phyloP scores from a whole-genome alignment of 1,284 basidiomycete genomes.

The Ceratobasidium sp. region DNA sequence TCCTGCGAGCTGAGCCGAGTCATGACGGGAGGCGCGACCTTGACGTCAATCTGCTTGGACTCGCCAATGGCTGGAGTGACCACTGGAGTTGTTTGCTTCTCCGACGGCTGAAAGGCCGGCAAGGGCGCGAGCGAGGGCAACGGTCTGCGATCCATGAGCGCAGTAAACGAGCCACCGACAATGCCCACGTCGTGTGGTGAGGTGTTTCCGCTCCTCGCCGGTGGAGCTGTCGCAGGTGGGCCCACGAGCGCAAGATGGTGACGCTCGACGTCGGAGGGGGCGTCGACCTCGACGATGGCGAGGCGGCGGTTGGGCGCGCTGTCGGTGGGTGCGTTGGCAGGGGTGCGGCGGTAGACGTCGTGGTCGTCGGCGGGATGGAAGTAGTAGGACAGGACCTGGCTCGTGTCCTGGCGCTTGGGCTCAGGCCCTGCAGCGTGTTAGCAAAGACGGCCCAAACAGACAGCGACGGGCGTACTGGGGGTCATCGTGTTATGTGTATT shows the following conservation, averaged over 20 bases:
- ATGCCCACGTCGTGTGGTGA: conserved; percentile 37
- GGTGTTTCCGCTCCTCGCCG: not conserved
- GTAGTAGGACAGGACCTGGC: conserved; percentile 24
- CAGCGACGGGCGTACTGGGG: not conserved
- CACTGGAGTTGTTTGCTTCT: conserved; percentile 4
- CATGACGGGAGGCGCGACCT: conserved; percentile 40
- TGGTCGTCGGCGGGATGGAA: conserved; percentile 9
- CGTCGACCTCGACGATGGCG: conserved; percentile 42
- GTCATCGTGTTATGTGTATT: too few species aligned
- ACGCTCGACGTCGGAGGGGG: conserved; percentile 16
- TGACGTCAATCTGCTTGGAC: conserved; percentile 37
- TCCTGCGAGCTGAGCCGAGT: conserved; percentile 30
- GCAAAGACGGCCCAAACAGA: not conserved
- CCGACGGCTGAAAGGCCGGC: not conserved
- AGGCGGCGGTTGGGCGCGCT: conserved; percentile 42
- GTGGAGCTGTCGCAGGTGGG: conserved; percentile 39
- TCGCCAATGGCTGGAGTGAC: conserved; percentile 39
- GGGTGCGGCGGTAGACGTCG: conserved; percentile 2
- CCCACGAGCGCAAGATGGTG: conserved; percentile 41
- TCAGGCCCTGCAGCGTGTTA: conserved; percentile 14
- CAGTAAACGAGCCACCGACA: conserved; percentile 31
- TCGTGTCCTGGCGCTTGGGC: conserved; percentile 30
- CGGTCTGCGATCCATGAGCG: not conserved
- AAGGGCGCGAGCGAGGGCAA: not conserved
- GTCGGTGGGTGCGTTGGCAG: conserved; percentile 1